A percentile compares a stretch with the other conserved stretches of the same genome.
Conservation (phyloP, 768 basidiomycete species). For the Tulasnella sp. region DNA sequence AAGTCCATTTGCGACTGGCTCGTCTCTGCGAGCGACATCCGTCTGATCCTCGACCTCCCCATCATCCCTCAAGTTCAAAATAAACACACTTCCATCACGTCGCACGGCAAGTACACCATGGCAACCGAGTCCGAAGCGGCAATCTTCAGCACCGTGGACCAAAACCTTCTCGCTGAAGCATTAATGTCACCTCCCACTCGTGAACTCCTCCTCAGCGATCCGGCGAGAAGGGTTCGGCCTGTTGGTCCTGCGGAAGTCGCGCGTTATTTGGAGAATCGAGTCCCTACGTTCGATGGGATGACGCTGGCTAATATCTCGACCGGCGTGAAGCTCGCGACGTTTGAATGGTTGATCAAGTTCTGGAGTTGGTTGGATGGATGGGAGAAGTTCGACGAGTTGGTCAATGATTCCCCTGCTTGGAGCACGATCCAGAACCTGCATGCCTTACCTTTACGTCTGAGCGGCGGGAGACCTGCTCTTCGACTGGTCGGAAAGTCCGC, state of each 20-base stretch:
- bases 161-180: neutral
- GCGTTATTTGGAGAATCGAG: neutral
- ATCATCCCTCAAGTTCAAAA: neutral
- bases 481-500: neutral
- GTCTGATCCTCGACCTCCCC: neutral
- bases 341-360: slow-evolving; percentile 37
- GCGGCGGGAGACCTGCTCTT: neutral
- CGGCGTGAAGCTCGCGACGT: slow-evolving; percentile 19
- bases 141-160: neutral
- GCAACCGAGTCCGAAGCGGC: neutral
- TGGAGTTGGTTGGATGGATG: slow-evolving; percentile 40
- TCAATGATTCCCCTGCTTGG: neutral
- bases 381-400: neutral
- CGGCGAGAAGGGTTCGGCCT: neutral
- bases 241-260: neutral
- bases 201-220: neutral
- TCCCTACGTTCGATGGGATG: neutral
- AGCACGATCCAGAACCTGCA: neutral
- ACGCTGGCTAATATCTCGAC: neutral
- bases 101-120: neutral
- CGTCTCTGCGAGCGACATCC: neutral
- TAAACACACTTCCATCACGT: neutral
- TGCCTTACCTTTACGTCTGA: neutral
- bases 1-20: neutral
- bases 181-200: neutral